A percentile compares a stretch with the other conserved stretches of the same genome.
phyloP scores from a whole-genome alignment of 306 rosid species.

The Trichosanthes truncata region DNA sequence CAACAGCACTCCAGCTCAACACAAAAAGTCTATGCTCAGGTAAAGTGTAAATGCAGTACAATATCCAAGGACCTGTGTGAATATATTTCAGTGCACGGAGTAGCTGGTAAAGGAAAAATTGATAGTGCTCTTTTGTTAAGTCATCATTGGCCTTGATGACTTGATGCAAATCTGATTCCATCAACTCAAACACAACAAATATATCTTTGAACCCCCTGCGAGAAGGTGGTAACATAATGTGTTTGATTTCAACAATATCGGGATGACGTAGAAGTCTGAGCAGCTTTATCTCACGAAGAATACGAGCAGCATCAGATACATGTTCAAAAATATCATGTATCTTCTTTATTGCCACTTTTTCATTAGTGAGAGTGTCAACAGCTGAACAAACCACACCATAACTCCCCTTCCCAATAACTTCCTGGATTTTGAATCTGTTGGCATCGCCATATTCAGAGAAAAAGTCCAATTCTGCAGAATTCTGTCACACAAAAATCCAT shows the following conservation, averaged over 20 bases:
- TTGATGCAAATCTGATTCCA: slow-evolving; percentile 98
- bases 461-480: slow-evolving; percentile 69
- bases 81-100: slow-evolving; percentile 94
- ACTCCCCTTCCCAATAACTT: slow-evolving; percentile 92
- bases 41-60: neutral
- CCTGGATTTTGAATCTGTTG: slow-evolving; percentile 78
- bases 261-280: slow-evolving; percentile 94
- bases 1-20: neutral
- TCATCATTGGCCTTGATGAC: slow-evolving; percentile 91
- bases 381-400: slow-evolving; percentile 98
- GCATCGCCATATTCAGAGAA: slow-evolving; percentile 91
- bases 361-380: slow-evolving; percentile 72
- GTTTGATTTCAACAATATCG: slow-evolving; percentile 92
- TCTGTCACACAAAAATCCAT: slow-evolving; percentile 36
- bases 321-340: slow-evolving; percentile 90
- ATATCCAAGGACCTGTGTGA: slow-evolving; percentile 51
- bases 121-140: slow-evolving; percentile 83
- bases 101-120: slow-evolving; percentile 88
- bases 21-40: neutral
- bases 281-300: slow-evolving; percentile 96
- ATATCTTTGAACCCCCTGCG: slow-evolving; percentile 80
- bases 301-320: slow-evolving; percentile 89
- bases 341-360: slow-evolving; percentile 91
- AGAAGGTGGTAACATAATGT: slow-evolving; percentile 83
- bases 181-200: slow-evolving; percentile 88